Conservation (phyloP, 2,329 filamentous ascomycete species). For the Aspergillus carbonarius region DNA sequence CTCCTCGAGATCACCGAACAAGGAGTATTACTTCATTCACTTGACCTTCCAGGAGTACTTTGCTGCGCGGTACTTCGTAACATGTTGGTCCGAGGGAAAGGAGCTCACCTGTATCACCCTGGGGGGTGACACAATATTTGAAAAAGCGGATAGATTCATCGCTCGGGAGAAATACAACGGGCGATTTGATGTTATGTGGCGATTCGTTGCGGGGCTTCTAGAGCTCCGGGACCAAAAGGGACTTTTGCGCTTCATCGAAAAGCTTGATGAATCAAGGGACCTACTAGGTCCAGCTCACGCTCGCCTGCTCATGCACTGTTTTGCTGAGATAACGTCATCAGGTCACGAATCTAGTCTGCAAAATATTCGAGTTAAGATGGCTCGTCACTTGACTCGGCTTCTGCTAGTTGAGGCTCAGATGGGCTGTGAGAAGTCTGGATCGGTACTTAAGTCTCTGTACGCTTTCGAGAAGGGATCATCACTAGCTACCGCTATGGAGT, state of each 20-base stretch:
- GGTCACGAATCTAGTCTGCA: not conserved
- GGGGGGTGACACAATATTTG: not conserved
- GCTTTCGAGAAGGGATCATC: not conserved
- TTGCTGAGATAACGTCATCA: constrained; percentile 30
- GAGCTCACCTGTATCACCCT: not conserved
- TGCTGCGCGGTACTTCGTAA: constrained; percentile 42
- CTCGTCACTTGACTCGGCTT: not conserved
- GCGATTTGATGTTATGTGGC: constrained; percentile 45
- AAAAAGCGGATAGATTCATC: constrained; percentile 26
- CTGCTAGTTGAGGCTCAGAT: not conserved
- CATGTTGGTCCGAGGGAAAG: constrained; percentile 25
- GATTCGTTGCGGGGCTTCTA: constrained; percentile 45
- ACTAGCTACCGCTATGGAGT: not conserved
- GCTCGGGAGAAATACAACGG: constrained; percentile 39
- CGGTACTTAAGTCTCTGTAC: not conserved
- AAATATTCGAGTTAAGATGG: not conserved
- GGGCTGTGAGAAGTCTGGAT: not conserved
- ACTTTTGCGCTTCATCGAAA: constrained; percentile 27
- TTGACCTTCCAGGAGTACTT: constrained; percentile 48
- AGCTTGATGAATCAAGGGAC: constrained; percentile 38
- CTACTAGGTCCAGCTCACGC: constrained; percentile 40
- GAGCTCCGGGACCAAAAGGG: constrained; percentile 10
- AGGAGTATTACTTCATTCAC: constrained; percentile 45
- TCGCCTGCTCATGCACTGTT: constrained; percentile 41
- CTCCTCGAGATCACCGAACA: constrained; percentile 31